Base-by-base conservation (phyloP, 352 stramenopile species). In the Phytophthora lateralis region DNA sequence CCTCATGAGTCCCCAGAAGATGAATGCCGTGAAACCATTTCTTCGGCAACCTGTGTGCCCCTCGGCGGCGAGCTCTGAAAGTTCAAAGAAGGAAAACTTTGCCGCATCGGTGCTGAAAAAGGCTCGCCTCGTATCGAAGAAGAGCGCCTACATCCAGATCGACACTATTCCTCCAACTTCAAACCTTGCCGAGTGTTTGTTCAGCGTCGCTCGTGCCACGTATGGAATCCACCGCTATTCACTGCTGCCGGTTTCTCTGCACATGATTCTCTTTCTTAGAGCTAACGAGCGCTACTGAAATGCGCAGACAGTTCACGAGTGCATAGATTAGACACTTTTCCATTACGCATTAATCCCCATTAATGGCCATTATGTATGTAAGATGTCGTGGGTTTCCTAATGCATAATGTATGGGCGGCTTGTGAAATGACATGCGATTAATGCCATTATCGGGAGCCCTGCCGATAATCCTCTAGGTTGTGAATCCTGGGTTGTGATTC, bases 1-100 rank as follows among this genome's bases (percentile, higher is more conserved):
- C 18, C 35, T 61, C 2, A 42, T 63, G 55, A 50, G 45, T 18
- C 45, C 27, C 8, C 37, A 55, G 6, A 37, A 63, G 12, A 63
- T 55, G 37, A 34, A 44, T 1, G 26, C 44, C 17, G 17, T 55
- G 3, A 7, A 26, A 20, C 12, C 35, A 5, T 55, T 63, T 44
- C n/a, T 63, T 14, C 5, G 35, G 3, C 20, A 20, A 20, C n/a
- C 26, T 8, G 6, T 11, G 10, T 8, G 26, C 24, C 12, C 18
- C 9, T 6, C 8, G 1, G 11, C 17, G 29, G 21, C 32, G 7
- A 21, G 0, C 32, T 61, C 21, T 2, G 17, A 26, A n/a, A 39
- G 21, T 8, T 17, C 44, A 30, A 55, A 29, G 35, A 56, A 35
- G 37, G 20, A 55, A 42, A 45, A 5, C 10, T 63, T 55, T 37